A percentile compares a stretch with the other conserved stretches of the same genome.
These are phyloP conservation scores for Trichoderma erinaceum DNA, from an alignment of 495 filamentous ascomycete species.

Conservation along the genomic window DNA sequence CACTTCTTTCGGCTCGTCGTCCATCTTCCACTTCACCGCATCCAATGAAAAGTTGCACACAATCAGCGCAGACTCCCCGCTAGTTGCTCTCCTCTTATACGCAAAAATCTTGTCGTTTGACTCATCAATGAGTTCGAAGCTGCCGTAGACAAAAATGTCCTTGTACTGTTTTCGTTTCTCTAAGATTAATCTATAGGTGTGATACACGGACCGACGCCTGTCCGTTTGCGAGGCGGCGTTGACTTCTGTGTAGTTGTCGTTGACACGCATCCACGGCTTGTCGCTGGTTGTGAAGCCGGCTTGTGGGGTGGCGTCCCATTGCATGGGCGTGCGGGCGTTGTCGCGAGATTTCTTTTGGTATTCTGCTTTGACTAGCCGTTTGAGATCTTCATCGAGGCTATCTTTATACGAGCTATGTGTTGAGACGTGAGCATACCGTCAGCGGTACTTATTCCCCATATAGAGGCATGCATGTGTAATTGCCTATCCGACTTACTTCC, in stretches of 20 bases:
- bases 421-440: neutral
- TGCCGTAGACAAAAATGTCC: constrained; percentile 56
- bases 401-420: neutral
- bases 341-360: constrained; percentile 53
- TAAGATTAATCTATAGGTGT: constrained; percentile 42
- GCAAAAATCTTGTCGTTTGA: constrained; percentile 25
- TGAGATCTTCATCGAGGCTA: constrained; percentile 25
- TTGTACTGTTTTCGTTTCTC: constrained; percentile 40
- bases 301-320: constrained; percentile 50
- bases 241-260: constrained; percentile 38
- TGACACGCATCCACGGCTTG: constrained; percentile 48
- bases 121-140: constrained; percentile 35
- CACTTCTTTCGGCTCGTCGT: neutral
- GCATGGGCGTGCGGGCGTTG: constrained; percentile 54
- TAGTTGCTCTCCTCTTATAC: constrained; percentile 18
- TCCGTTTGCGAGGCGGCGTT: constrained; percentile 40
- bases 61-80: neutral
- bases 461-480: constrained; percentile 23
- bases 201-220: constrained; percentile 32
- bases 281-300: constrained; percentile 40
- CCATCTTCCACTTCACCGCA: constrained; percentile 5
- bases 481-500: constrained; percentile 27
- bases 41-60: constrained; percentile 8
- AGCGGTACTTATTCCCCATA: neutral
- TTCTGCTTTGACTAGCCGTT: constrained; percentile 50